Evolutionary conservation across 192 early-diverging fungal species (phyloP).

Genomic region (Umbelopsis vinacea): DNA sequence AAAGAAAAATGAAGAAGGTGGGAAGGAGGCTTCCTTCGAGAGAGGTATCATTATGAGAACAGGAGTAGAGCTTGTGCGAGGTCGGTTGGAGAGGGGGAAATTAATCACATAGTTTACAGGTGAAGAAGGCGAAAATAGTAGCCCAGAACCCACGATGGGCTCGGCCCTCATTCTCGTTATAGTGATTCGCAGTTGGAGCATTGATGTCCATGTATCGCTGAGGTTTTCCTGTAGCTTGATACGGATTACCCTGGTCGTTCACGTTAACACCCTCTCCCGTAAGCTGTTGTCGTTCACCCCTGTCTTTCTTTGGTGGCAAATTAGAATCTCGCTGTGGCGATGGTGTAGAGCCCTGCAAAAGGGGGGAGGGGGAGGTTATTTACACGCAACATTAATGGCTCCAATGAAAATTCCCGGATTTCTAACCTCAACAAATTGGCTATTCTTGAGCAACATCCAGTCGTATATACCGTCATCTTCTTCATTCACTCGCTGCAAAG

Average conservation of each 20-base stretch:
- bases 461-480: slow-evolving; percentile 91
- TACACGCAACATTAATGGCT: background rate
- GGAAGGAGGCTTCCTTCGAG: background rate
- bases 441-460: slow-evolving; percentile 76
- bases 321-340: background rate
- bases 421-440: slow-evolving; percentile 52
- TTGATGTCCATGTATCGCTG: slow-evolving; percentile 12
- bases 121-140: slow-evolving; percentile 17
- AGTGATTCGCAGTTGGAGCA: background rate
- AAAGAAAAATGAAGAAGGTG: background rate
- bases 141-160: slow-evolving; percentile 13
- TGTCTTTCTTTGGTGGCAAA: slow-evolving; percentile 6
- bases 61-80: background rate
- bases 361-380: background rate
- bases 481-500: slow-evolving; percentile 66
- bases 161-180: background rate
- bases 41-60: background rate
- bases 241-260: slow-evolving; percentile 13
- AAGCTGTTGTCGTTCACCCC: slow-evolving; percentile 12
- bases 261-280: background rate
- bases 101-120: slow-evolving; percentile 25
- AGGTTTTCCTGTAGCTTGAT: slow-evolving; percentile 9
- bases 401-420: background rate
- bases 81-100: background rate
- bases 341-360: background rate